Base-by-base conservation (phyloP, 1,284 basidiomycete genomes). In the Termitomyces sp. region DNA sequence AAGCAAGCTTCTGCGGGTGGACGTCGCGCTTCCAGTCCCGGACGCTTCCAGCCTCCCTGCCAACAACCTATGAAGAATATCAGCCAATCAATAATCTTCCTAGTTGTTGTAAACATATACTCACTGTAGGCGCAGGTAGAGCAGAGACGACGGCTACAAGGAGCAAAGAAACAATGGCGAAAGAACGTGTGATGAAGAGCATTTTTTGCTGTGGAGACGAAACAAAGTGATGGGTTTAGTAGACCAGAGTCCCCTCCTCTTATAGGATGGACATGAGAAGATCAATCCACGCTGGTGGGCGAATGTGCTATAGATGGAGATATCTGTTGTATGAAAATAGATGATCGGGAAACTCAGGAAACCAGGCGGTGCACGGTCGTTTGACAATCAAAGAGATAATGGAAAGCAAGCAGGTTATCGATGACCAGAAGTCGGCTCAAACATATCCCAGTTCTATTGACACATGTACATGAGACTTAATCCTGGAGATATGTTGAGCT, bases 131-230 rank as follows among this genome's bases (percentile, higher is more conserved):
- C 51, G 70, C 68, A 50, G 72, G 71, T 37, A 65, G 57, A 57
- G 69, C 66, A 56, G 65, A 62, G 50, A 62, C 64, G 44, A 61
- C 59, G 39, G 62, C 59, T 28, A 64, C 56, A 46, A 71, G 57
- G 52, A 68, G 55, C 52, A 71, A 54, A 33, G 64, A 63, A 37
- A 72, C 46, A 35, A 66, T 43, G 43, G 63, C 57, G 46, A 69
- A 57, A 54, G 66, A 67, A 57, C 63, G 67, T 59, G 65, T 59
- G 46, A 56, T 60, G 56, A 67, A 64, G 28, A 67, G 51, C 68
- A 70, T 69, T 50, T 54, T 57, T 34, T 41, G 35, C 37, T 38
- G n/a, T 26, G 8, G 16, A 21, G 16, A 35, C 18, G n/a, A 38
- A 16, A 38, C 19, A 30, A n/a, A 19, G 11, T 19, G n/a, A 40